phyloP scores from a whole-genome alignment of 2,329 filamentous ascomycete species.

The Fusarium nygamai region DNA sequence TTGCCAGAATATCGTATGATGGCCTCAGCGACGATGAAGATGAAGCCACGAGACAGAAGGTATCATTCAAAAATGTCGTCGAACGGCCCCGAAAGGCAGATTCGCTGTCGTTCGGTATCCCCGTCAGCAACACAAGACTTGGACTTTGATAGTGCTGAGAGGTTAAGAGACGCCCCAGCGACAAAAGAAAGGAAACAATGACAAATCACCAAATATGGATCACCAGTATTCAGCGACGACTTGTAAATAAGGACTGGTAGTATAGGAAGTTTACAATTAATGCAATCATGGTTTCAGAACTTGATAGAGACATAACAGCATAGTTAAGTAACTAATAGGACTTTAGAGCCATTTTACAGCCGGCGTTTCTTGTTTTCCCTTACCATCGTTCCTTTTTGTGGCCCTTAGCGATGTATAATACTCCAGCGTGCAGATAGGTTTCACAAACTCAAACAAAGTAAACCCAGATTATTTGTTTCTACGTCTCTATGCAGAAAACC shows the following conservation, averaged over 20 bases:
- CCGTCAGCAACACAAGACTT: background rate
- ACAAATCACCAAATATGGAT: background rate
- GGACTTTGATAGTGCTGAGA: background rate
- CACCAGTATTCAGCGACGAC: background rate
- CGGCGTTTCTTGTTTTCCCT: too few relatives aligned
- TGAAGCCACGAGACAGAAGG: background rate
- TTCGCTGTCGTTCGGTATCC: background rate
- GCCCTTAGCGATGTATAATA: too few relatives aligned
- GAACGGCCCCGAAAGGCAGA: background rate
- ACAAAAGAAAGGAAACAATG: background rate
- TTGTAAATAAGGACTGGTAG: background rate
- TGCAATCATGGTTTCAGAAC: too few relatives aligned
- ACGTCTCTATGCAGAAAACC: too few relatives aligned
- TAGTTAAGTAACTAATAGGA: background rate
- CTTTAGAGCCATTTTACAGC: too few relatives aligned
- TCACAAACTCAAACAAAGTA: too few relatives aligned
- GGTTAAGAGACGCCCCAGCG: background rate
- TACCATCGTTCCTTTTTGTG: too few relatives aligned
- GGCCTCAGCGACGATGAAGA: background rate
- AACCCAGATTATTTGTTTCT: too few relatives aligned
- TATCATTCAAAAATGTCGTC: background rate
- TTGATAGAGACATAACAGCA: background rate
- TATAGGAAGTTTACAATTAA: accelerated
- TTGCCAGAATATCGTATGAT: background rate
- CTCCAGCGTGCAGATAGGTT: too few relatives aligned